Evolutionary conservation across 768 basidiomycete genomes (phyloP), one percentile per base, ranked within the genome.

Genomic region (Tremella fuciformis): DNA sequence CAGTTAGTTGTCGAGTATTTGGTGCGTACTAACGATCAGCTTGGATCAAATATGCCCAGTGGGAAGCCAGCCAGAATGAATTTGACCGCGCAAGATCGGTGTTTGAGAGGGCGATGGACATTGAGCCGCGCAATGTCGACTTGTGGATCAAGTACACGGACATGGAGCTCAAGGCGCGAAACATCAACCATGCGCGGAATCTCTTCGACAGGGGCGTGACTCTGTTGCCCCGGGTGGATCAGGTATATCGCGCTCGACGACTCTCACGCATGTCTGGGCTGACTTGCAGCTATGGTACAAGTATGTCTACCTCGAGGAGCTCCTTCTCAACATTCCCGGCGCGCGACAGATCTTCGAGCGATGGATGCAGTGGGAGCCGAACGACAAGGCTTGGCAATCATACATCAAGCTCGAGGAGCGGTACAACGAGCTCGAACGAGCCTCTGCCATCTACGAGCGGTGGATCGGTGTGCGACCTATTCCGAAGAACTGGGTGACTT

Each of bases 321-420:
- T 99, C 2, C 83, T 99, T 13, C 88, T 93, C 69, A 98, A 99
- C 71, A 87, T 99, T 29, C 85, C 93, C 0, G 96, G 96, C 39
- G 92, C 93, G 1, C 86, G 96, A 8, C 94, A 98, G 74, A 91
- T 98, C 55, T 99, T 98, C 62, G 96, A 99, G 77, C 84, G 96
- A 47, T 99, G 96, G 96, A 94, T 98, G 91, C 84, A 90, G 65
- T 98, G 96, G 96, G 96, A 98, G 75, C 96, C 96, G 0, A 93
- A 98, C 69, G 96, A 98, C 83, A 97, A 97, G 80, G 92, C 94
- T 2, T 99, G 94, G 94, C 89, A 92, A 74, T 91, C 91, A n/a
- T 98, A 94, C 78, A 89, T 98, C 82, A 98, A 99, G 80, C 82
- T 98, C 76, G 96, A 99, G 80, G 86, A 88, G 72, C 84, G 96